Evolutionary conservation across 768 basidiomycete species (phyloP).

Genomic region (Cystofilobasidium capitatum): DNA sequence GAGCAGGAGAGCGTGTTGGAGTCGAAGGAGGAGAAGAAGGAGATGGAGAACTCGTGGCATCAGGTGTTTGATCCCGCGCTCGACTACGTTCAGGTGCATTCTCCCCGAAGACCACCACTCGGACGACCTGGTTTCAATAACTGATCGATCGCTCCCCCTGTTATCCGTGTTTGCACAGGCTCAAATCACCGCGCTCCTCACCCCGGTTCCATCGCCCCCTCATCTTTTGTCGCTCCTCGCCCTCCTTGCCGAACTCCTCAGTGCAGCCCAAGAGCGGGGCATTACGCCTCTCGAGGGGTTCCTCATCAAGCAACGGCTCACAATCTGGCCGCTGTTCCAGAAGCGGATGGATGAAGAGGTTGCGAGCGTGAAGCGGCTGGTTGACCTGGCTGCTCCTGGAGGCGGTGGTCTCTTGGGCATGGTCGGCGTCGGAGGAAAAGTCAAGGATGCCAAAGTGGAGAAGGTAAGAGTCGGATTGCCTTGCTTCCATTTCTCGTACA

Average conservation of each 20-base stretch:
- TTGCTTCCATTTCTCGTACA: neutral
- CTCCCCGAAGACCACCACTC: neutral
- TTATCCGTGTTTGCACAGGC: constrained; percentile 42
- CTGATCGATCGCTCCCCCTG: neutral
- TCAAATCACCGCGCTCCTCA: constrained; percentile 59
- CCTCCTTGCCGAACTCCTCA: constrained; percentile 53
- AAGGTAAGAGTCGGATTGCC: constrained; percentile 45
- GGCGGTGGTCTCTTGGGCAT: constrained; percentile 29
- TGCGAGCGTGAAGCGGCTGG: constrained; percentile 69
- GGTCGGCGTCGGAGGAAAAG: constrained; percentile 54
- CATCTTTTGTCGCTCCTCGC: constrained; percentile 67
- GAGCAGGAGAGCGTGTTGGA: neutral
- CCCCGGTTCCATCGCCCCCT: constrained; percentile 51
- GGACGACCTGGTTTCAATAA: neutral
- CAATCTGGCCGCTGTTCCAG: constrained; percentile 90
- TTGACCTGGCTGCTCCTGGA: constrained; percentile 51
- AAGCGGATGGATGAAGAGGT: constrained; percentile 75
- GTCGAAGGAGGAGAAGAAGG: constrained; percentile 33
- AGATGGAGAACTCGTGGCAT: constrained; percentile 67
- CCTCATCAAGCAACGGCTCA: constrained; percentile 66
- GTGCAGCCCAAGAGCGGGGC: constrained; percentile 50
- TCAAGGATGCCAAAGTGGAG: constrained; percentile 60
- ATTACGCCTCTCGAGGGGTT: constrained; percentile 73
- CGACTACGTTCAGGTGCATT: constrained; percentile 65
- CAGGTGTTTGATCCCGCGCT: constrained; percentile 84